Evolutionary conservation across 2,329 filamentous ascomycete species (phyloP).

Genomic region (Fusarium cicatricum): DNA sequence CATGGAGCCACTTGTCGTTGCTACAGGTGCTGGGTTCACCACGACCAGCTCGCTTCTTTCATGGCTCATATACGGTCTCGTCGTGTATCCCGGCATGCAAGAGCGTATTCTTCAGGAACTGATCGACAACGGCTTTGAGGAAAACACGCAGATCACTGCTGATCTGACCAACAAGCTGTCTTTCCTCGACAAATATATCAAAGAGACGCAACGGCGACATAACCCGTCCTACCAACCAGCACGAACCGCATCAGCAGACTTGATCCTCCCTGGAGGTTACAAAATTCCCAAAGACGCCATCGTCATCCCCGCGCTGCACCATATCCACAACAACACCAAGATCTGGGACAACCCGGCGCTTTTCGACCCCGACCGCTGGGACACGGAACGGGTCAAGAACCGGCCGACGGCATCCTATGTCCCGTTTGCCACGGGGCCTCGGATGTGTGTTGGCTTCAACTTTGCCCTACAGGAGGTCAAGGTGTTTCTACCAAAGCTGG

Average conservation of each 20-base stretch:
- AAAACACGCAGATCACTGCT: constrained; percentile 54
- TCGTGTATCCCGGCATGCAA: constrained; percentile 63
- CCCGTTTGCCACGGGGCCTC: constrained; percentile 65
- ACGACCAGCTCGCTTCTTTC: constrained; percentile 66
- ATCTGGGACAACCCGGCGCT: constrained; percentile 65
- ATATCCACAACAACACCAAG: constrained; percentile 61
- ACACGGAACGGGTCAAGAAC: constrained; percentile 60
- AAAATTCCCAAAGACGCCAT: constrained; percentile 60
- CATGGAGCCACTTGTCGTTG: constrained; percentile 54
- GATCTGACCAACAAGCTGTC: constrained; percentile 57
- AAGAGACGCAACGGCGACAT: constrained; percentile 67
- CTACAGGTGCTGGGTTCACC: constrained; percentile 66
- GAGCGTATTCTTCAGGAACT: constrained; percentile 66
- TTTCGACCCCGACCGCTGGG: constrained; percentile 69
- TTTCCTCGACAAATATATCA: constrained; percentile 66
- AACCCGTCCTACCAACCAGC: constrained; percentile 69
- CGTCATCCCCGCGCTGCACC: constrained; percentile 61
- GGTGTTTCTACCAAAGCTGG: constrained; percentile 64
- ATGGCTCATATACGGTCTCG: constrained; percentile 64
- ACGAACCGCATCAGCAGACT: constrained; percentile 63
- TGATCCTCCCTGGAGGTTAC: constrained; percentile 68
- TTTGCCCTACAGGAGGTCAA: constrained; percentile 70
- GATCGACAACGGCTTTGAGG: constrained; percentile 56
- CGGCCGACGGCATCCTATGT: constrained; percentile 61
- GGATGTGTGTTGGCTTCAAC: constrained; percentile 71